Evolutionary conservation across 768 basidiomycete genomes (phyloP), one percentile per base, ranked within the genome.

Genomic region (Agaricus bisporus): DNA sequence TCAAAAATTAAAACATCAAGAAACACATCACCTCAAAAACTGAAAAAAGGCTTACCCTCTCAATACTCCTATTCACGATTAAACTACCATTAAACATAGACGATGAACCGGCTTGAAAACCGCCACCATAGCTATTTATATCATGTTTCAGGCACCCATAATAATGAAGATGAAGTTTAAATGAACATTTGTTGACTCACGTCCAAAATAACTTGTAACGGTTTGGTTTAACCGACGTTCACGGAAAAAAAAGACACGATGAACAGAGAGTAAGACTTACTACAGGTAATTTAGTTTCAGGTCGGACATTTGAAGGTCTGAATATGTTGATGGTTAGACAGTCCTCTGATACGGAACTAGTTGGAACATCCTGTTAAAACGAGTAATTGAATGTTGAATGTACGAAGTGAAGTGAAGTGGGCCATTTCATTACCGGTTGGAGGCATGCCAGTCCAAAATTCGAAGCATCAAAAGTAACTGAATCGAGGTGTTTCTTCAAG

Each of bases 291-390:
- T 63, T 63, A 2, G 67, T 64, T 43, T 60, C 59, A 1, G 59
- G 5, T 4, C 41, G 38, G 11, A 66, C 47, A 10, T 72, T 71
- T 0, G 73, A 67, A 0, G 83, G 82, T 18, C 79, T 68, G 51
- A 77, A 80, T 4, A 85, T 66, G 58, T 83, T 83, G 48, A 83
- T 67, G 17, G 79, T 81, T 45, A 85, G 65, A 60, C 81, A 84
- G 56, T 84, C 81, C 61, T 85, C 82, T 20, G 79, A 78, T 35
- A 64, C 72, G 59, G 25, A 65, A 57, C 53, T 70, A 63, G 49
- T 66, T 65, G 53, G 62, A 43, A 59, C 68, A 60, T 51, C 69
- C 74, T 57, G 43, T n/a, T 36, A 60, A 60, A 68, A 7, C 7
- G 8, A 32, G 11, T 45, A 36, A 25, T 5, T 14, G 12, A 25